Percentiles rank a stretch among this genome's conserved stretches.
Evolutionary conservation across 1,284 basidiomycete species (phyloP).

Genomic region (Ganoderma lucidum): DNA sequence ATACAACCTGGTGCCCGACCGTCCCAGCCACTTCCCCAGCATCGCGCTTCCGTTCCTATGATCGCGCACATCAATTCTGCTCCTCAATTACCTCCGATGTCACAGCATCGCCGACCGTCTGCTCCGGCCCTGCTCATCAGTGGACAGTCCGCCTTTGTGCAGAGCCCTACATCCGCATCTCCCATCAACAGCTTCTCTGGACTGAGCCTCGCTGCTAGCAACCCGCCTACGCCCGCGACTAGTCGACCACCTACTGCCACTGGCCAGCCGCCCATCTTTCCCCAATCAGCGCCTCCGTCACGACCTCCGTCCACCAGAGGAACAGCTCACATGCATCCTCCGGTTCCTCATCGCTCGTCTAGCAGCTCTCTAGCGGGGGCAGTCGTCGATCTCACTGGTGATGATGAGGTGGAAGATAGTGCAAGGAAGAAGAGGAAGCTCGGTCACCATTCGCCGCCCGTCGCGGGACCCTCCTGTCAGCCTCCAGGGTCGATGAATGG

Average conservation of each 20-base stretch:
- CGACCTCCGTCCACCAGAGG: conserved; percentile 12
- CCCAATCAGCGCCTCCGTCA: background rate
- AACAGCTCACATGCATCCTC: conserved; percentile 12
- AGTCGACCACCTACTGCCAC: conserved; percentile 21
- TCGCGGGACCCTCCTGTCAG: background rate
- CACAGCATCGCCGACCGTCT: conserved; percentile 22
- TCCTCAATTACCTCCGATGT: conserved; percentile 10
- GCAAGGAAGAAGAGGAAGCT: conserved; percentile 29
- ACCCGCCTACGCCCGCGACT: conserved; percentile 18
- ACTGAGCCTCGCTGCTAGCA: conserved; percentile 18
- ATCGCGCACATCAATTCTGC: conserved; percentile 17
- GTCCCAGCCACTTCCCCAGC: background rate
- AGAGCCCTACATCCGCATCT: conserved; percentile 21
- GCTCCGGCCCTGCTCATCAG: conserved; percentile 14
- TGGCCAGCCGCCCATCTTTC: background rate
- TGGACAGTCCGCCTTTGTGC: conserved; percentile 5
- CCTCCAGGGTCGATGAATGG: background rate
- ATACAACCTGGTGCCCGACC: background rate
- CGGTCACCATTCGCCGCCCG: conserved; percentile 10
- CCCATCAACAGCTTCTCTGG: conserved; percentile 23
- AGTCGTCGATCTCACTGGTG: conserved; percentile 30
- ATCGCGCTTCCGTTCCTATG: conserved; percentile 14
- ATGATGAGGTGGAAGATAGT: conserved; percentile 13
- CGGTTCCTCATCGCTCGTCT: conserved; percentile 2
- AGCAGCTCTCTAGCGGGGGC: conserved; percentile 29